Base-by-base conservation (phyloP, 768 basidiomycete genomes). In the Russula abietina region DNA sequence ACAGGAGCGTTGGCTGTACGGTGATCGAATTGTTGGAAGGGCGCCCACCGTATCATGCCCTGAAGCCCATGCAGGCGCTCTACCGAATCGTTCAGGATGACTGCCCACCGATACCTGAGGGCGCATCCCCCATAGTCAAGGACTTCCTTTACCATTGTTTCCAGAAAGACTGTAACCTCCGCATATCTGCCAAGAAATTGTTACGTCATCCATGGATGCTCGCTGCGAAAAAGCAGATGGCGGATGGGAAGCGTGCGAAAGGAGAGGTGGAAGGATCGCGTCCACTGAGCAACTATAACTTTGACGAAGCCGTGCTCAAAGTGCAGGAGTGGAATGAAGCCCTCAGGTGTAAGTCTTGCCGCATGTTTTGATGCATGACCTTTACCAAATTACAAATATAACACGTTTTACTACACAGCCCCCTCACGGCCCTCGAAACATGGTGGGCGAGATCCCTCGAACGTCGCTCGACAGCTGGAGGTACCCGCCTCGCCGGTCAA, bases 261-360 rank as follows among this genome's bases (percentile, higher is more conserved):
- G 73, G 77, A 64, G 70, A 77, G 62, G 66, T 73, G 51, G 51
- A 67, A 59, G 69, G 74, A 54, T 75, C 73, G 60, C 65, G 82
- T n/a, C 85, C 87, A 14, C 61, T 77, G 55, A 86, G 85, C 70
- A 93, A 91, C 70, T 92, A 90, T 71, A 91, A 91, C 70, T 97
- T 88, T 69, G 93, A 98, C 67, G 92, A 98, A 70, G 93, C 91
- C 22, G 91, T 99, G 38, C 79, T 93, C 68, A 87, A 91, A 72
- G 96, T 99, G 28, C 96, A 98, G 73, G 93, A 98, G 74, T 99
- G 96, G 95, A 99, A 99, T 70, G 92, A 98, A 73, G 96, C 95
- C 0, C 77, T 98, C 61, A 93, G 91, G 75, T 93, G 92, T 94
- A 72, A 69, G 78, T 69, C 4, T 22, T 52, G 33, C 19, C 19